Base-by-base conservation (phyloP, 73 alveolate genomes). In the Halteria grandinella region DNA sequence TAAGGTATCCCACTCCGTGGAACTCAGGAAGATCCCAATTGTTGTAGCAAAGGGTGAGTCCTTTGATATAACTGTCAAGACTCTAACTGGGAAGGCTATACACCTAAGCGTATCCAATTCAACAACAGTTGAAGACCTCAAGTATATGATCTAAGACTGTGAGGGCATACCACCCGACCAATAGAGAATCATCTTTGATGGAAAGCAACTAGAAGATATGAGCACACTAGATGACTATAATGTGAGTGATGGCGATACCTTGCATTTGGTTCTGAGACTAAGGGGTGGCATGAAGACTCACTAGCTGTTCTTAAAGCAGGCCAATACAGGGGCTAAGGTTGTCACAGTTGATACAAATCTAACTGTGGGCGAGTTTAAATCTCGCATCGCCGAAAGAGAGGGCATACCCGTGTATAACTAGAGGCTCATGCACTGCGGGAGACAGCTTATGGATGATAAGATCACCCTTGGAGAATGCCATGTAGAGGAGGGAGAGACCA, bases 361-460 rank as follows among this genome's bases (percentile, higher is more conserved):
- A 11, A 86, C 86, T 10, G 31, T 89, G 31, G 89, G 72, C 55
- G 50, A 27, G 4, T 28, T 89, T 12, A 93, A 93, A 55, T 18
- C 36, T 0, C 34, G 32, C 52, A 76, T 93, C 33, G 54, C 86
- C 53, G 97, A 93, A 57, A 44, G 8, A 14, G 95, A 89, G 71
- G 97, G 98, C 27, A 94, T 94, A 23, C 96, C 97, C 0, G 91
- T 91, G 31, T 95, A 89, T 45, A 87, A 85, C 49, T 91, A 91
- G 54, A 85, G 98, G 82, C 24, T 94, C 28, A 69, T 91, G 48
- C 85, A 79, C 53, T 90, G 89, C 7, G 91, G 95, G 20, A 87
- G 14, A 33, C 91, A 84, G 79, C 71, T n/a, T n/a, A n/a, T 94
- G 60, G 97, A 93, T 27, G 93, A 93, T 54, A 50, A 75, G 31